A percentile compares a stretch with the other conserved stretches of the same genome.
phyloP scores from a whole-genome alignment of 306 rosid genomes.

The Dryas drummondii region DNA sequence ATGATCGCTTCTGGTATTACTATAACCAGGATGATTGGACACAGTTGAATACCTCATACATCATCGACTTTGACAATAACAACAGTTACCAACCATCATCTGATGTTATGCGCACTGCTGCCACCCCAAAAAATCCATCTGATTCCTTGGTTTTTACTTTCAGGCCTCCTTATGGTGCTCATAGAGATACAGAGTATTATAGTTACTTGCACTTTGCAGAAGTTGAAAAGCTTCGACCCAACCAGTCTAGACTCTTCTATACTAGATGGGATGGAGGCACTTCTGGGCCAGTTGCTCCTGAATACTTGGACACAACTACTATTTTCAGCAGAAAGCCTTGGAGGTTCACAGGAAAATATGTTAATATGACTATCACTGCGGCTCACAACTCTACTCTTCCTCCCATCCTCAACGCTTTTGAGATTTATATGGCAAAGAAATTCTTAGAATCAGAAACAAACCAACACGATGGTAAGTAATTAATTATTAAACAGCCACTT shows the following conservation, averaged over 20 bases:
- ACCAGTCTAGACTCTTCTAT: constrained; percentile 11
- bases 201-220: constrained; percentile 34
- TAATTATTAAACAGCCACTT: background rate
- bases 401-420: too few relatives aligned
- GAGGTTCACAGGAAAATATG: too few relatives aligned
- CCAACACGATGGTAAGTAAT: background rate
- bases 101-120: constrained; percentile 39
- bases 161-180: background rate
- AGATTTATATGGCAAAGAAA: constrained; percentile 1
- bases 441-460: constrained; percentile 1
- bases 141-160: constrained; percentile 15
- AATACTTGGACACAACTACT: background rate
- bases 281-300: constrained; percentile 5
- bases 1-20: too few relatives aligned
- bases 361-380: too few relatives aligned
- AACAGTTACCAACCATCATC: constrained; percentile 26
- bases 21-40: background rate
- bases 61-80: background rate
- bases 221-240: constrained; percentile 19
- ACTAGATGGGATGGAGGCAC: background rate
- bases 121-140: constrained; percentile 13
- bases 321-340: too few relatives aligned
- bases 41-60: constrained; percentile 9
- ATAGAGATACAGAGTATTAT: constrained; percentile 2
- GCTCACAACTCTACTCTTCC: too few relatives aligned